These are phyloP conservation scores for Gossypium davidsonii DNA, from an alignment of 441 rosid genomes.

Conservation along the genomic window DNA sequence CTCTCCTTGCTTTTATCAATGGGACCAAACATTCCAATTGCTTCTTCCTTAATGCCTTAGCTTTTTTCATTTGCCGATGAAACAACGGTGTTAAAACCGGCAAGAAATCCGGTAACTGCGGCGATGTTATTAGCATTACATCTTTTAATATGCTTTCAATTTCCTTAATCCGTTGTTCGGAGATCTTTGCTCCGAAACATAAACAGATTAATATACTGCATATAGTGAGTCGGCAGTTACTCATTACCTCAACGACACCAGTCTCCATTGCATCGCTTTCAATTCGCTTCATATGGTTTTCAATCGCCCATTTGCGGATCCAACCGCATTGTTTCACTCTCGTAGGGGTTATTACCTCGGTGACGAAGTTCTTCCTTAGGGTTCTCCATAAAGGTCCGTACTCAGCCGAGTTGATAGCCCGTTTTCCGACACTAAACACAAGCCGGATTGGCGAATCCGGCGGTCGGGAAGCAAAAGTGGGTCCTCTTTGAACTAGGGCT, in stretches of 20 bases:
- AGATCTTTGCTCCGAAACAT: constrained; percentile 77
- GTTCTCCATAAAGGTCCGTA: constrained; percentile 79
- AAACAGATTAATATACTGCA: constrained; percentile 73
- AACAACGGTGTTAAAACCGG: constrained; percentile 67
- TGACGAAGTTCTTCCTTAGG: constrained; percentile 64
- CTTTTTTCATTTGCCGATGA: constrained; percentile 46
- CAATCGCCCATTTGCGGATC: constrained; percentile 70
- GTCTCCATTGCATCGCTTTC: constrained; percentile 35
- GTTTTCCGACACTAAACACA: constrained; percentile 74
- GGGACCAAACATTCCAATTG: constrained; percentile 75
- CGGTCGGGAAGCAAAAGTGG: constrained; percentile 65
- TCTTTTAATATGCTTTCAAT: constrained; percentile 67
- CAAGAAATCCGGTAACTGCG: constrained; percentile 65
- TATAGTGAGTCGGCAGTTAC: constrained; percentile 54
- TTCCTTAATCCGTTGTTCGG: constrained; percentile 44
- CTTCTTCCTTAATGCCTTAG: constrained; percentile 48
- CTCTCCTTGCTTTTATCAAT: constrained; percentile 49
- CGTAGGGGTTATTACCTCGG: constrained; percentile 53
- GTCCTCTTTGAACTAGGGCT: constrained; percentile 67
- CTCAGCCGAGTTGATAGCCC: constrained; percentile 77
- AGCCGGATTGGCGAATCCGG: constrained; percentile 75
- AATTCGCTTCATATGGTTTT: constrained; percentile 58
- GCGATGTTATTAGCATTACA: constrained; percentile 72
- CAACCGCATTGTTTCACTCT: constrained; percentile 74
- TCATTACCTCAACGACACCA: constrained; percentile 66